Percentiles rank a stretch among this genome's conserved stretches.
Evolutionary conservation across 345 rosid genomes (phyloP).

Genomic region (Hibiscus trionum): DNA sequence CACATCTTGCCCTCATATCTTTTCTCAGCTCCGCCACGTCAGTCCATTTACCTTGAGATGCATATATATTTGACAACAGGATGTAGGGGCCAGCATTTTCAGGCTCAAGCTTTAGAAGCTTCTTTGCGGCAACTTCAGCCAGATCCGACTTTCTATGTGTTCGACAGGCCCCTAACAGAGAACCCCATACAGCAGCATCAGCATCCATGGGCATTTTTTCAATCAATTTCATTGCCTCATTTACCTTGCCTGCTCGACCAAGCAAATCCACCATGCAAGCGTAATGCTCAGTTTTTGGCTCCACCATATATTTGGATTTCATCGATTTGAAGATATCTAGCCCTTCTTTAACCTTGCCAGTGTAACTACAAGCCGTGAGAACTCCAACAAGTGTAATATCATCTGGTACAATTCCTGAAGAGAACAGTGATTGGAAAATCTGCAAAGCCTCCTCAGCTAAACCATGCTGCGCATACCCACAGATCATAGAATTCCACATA

Average conservation of each 20-base stretch:
- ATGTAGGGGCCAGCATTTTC: conserved; percentile 61
- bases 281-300: conserved; percentile 53
- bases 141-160: conserved; percentile 53
- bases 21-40: conserved; percentile 53
- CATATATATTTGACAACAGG: conserved; percentile 61
- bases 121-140: conserved; percentile 69
- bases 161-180: conserved; percentile 72
- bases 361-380: conserved; percentile 74
- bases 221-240: conserved; percentile 60
- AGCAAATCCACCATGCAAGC: conserved; percentile 85
- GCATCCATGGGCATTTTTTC: conserved; percentile 57
- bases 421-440: conserved; percentile 53
- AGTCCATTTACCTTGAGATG: conserved; percentile 56
- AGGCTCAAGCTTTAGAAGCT: conserved; percentile 57
- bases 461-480: conserved; percentile 77
- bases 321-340: conserved; percentile 52
- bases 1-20: conserved; percentile 40
- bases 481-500: conserved; percentile 78
- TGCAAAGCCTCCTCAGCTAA: conserved; percentile 56
- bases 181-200: conserved; percentile 79
- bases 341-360: conserved; percentile 65
- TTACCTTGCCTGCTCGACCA: conserved; percentile 59
- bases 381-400: conserved; percentile 68
- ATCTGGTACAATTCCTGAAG: conserved; percentile 46
- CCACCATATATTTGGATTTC: conserved; percentile 44